phyloP scores from a whole-genome alignment of 1,284 basidiomycete genomes.

The Spongiforma sp. region DNA sequence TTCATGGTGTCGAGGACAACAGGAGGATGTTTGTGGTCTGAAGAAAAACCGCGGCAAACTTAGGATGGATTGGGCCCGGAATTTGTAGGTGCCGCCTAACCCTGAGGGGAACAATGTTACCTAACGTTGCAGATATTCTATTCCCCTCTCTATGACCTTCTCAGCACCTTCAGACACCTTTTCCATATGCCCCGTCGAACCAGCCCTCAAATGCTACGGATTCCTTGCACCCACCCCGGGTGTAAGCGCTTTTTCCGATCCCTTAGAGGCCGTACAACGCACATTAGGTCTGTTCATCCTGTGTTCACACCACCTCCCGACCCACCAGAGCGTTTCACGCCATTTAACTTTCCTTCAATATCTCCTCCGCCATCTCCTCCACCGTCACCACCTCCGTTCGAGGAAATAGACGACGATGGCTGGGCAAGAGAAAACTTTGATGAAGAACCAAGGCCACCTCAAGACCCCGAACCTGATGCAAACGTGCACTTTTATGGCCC shows the following conservation, averaged over 20 bases:
- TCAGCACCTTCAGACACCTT: too few relatives aligned
- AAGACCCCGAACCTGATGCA: not conserved
- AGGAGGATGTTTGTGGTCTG: not conserved
- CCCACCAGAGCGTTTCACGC: not conserved
- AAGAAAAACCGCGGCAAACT: not conserved
- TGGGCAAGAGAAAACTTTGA: not conserved
- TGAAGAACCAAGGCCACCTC: not conserved
- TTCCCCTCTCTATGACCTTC: not conserved
- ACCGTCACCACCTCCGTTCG: not conserved
- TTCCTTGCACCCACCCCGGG: not conserved
- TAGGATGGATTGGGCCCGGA: not conserved
- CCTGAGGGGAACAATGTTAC: not conserved
- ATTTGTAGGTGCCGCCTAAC: not conserved
- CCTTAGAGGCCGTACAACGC: not conserved
- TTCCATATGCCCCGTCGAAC: not conserved
- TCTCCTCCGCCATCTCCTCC: not conserved
- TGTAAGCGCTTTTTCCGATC: not conserved
- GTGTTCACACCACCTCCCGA: not conserved
- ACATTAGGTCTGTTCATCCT: not conserved
- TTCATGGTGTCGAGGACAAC: not conserved
- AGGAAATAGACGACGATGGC: not conserved
- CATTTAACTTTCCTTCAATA: not conserved
- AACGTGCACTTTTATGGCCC: not conserved
- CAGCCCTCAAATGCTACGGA: not conserved
- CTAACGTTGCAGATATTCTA: not conserved